phyloP scores from a whole-genome alignment of 108 stramenopile species.

The Asterionellopsis glacialis region DNA sequence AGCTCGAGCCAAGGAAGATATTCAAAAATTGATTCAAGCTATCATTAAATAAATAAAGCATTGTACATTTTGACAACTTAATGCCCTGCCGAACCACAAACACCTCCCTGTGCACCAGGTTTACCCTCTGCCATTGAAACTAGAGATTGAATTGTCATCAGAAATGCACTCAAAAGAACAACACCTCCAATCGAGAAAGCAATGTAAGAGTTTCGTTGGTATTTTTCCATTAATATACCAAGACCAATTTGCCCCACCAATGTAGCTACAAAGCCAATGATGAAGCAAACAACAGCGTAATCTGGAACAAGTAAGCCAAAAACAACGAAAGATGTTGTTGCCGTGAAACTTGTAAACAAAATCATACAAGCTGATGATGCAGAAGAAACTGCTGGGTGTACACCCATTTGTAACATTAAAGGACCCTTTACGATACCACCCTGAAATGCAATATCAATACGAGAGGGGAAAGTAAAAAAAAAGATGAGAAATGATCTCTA shows the following conservation, averaged over 20 bases:
- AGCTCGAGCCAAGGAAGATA: too few relatives aligned
- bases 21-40: too few relatives aligned
- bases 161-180: constrained; percentile 45
- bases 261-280: constrained; percentile 62
- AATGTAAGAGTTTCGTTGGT: constrained; percentile 69
- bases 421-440: constrained; percentile 90
- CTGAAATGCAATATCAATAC: constrained; percentile 8
- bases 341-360: constrained; percentile 76
- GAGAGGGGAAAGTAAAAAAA: too few relatives aligned
- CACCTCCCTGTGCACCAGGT: constrained; percentile 42
- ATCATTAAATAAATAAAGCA: too few relatives aligned
- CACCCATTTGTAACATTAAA: constrained; percentile 76
- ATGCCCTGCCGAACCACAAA: constrained; percentile 36
- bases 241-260: constrained; percentile 62
- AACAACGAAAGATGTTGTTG: constrained; percentile 65
- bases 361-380: constrained; percentile 78
- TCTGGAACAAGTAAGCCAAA: constrained; percentile 60
- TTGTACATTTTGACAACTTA: background rate
- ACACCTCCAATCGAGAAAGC: constrained; percentile 78
- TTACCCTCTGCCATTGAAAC: constrained; percentile 47
- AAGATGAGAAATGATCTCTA: background rate
- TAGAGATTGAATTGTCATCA: constrained; percentile 51
- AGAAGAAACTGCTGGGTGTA: constrained; percentile 75
- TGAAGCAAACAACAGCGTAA: constrained; percentile 56
- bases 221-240: constrained; percentile 49